Evolutionary conservation across 106 monocot genomes (phyloP), one percentile per base, ranked within the genome.

Genomic region (Cymbidium sinense): DNA sequence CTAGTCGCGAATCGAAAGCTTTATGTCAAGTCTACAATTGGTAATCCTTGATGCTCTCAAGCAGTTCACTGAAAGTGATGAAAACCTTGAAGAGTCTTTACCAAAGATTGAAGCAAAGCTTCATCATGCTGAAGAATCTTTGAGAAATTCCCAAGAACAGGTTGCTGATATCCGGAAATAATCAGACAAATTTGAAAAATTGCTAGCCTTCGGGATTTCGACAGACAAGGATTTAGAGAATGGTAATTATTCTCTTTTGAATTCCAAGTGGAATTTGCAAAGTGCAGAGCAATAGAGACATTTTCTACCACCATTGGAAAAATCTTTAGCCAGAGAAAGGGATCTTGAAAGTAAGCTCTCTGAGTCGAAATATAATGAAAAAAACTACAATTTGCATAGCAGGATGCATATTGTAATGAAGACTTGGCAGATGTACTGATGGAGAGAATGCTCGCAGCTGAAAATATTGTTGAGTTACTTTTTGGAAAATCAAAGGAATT

Each of bases 311-410:
- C 84, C 87, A 87, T 78, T 91, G n/a, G 94, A 98, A 76, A 94
- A 92, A 81, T 98, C 98, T 13, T 80, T 98, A 70, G 94, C 91
- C 13, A 90, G 87, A 70, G 98, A 98, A 44, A 84, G 94, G 54
- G 92, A 98, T 86, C 88, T 94, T 65, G 94, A 94, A 77, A 88
- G 85, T 50, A 84, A 80, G 79, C 87, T 98, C 0, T 79, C 83
- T 9, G 94, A 94, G 35, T 81, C 88, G 21, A 87, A 36, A 77
- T 74, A 76, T 67, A 73, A 74, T 39, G 88, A 91, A 78, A 84
- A 96, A 91, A 89, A 55, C 52, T 94, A 34, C 76, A 78, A 23
- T 77, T 79, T 71, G 75, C 78, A 20, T 88, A 91, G 62, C 74
- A 76, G 67, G 86, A 87, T 75, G 70, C 28, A 39, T 82, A 86